phyloP scores from a whole-genome alignment of 2,329 filamentous ascomycete genomes.

The Aspergillus fijiensis region DNA sequence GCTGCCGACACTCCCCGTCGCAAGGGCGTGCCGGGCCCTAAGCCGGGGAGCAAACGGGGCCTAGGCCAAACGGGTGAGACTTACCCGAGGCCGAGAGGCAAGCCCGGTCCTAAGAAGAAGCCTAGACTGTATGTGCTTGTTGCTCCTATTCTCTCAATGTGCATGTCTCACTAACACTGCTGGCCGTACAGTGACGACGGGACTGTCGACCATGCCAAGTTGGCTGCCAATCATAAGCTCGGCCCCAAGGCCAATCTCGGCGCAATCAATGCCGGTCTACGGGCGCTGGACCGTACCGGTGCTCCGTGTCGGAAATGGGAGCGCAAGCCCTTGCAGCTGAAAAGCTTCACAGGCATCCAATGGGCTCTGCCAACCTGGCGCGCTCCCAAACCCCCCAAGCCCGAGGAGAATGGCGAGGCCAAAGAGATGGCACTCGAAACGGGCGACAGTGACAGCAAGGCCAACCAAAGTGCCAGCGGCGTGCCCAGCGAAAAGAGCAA shows the following conservation, averaged over 20 bases:
- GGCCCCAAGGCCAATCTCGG: slow-evolving; percentile 96
- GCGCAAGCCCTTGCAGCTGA: slow-evolving; percentile 76
- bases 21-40: slow-evolving; percentile 71
- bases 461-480: slow-evolving; percentile 56
- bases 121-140: slow-evolving; percentile 73
- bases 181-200: slow-evolving; percentile 49
- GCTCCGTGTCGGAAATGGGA: slow-evolving; percentile 91
- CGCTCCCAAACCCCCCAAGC: slow-evolving; percentile 46
- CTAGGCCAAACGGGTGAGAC: slow-evolving; percentile 57
- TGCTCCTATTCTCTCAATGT: not conserved
- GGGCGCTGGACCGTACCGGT: slow-evolving; percentile 87
- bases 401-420: slow-evolving; percentile 61
- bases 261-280: slow-evolving; percentile 93
- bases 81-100: slow-evolving; percentile 70
- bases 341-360: slow-evolving; percentile 84
- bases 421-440: slow-evolving; percentile 56
- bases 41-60: slow-evolving; percentile 62
- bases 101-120: slow-evolving; percentile 97
- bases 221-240: slow-evolving; percentile 66
- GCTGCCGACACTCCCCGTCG: slow-evolving; percentile 61
- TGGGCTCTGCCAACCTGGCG: slow-evolving; percentile 86
- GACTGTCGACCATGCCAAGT: slow-evolving; percentile 43
- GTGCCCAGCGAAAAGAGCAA: slow-evolving; percentile 62
- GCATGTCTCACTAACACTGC: not conserved
- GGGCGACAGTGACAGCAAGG: slow-evolving; percentile 57